Percentiles rank a stretch among this genome's conserved stretches.
Conservation (phyloP, 2,329 filamentous ascomycete genomes). For the Arachnomyces sp. region DNA sequence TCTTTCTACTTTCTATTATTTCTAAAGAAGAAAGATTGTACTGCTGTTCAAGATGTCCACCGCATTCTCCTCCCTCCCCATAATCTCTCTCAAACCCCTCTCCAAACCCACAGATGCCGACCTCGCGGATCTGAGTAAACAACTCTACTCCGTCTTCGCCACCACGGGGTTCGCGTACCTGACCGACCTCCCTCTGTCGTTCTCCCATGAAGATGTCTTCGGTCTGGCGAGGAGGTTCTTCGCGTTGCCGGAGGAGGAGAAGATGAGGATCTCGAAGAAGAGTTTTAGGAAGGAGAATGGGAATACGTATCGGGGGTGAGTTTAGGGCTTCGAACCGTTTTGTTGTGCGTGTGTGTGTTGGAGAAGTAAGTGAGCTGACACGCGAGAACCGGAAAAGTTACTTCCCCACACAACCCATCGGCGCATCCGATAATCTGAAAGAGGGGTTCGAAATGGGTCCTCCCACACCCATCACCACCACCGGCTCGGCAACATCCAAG, state of each 20-base stretch:
- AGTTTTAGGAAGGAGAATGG: conserved; percentile 32
- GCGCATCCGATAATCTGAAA: conserved; percentile 36
- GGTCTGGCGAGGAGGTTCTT: conserved; percentile 34
- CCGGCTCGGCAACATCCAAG: conserved; percentile 1
- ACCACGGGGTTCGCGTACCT: conserved; percentile 44
- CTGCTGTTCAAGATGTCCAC: conserved; percentile 36
- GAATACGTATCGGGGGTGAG: conserved; percentile 40
- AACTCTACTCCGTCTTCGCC: conserved; percentile 36
- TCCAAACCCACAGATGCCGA: conserved; percentile 18
- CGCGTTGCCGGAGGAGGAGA: conserved; percentile 26
- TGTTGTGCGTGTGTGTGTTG: too few species aligned
- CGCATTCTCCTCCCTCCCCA: conserved; percentile 35
- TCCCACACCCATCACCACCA: conserved; percentile 7
- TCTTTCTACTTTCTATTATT: too few species aligned
- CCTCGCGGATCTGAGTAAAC: conserved; percentile 25
- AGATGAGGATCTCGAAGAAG: conserved; percentile 37
- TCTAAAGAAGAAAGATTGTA: too few species aligned
- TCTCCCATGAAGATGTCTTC: conserved; percentile 38
- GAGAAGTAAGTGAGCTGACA: too few species aligned
- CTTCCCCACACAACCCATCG: conserved; percentile 36
- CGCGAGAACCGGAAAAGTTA: conserved; percentile 31
- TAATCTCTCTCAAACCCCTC: conserved; percentile 35
- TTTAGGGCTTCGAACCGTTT: background rate
- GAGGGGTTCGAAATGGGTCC: conserved; percentile 42
- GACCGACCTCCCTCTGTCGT: conserved; percentile 35